Conservation (phyloP, 805 yeast species). For the Spencermartinsiella europaea region DNA sequence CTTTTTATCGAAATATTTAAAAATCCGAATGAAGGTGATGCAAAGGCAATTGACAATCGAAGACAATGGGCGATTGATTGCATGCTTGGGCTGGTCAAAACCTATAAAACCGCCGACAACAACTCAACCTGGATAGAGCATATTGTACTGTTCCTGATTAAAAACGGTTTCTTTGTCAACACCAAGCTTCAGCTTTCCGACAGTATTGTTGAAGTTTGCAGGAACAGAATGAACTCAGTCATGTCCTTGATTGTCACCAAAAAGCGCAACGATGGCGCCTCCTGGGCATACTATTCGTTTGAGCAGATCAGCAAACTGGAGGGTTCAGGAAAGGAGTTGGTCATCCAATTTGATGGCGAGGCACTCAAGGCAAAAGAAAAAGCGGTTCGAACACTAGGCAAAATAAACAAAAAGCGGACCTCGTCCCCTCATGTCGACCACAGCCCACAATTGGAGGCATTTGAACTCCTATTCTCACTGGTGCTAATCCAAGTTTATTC, state of each 20-base stretch:
- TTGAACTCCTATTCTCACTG: slow-evolving; percentile 74
- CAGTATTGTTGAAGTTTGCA: slow-evolving; percentile 25
- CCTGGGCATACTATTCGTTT: slow-evolving; percentile 52
- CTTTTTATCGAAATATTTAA: slow-evolving; percentile 17
- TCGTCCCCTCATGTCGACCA: slow-evolving; percentile 34
- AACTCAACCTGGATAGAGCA: slow-evolving; percentile 31
- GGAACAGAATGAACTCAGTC: slow-evolving; percentile 55
- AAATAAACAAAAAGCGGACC: slow-evolving; percentile 36
- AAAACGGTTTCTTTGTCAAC: slow-evolving; percentile 38
- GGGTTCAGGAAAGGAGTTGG: slow-evolving; percentile 23
- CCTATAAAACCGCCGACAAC: slow-evolving; percentile 17
- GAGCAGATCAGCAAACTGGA: slow-evolving; percentile 19
- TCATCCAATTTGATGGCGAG: slow-evolving; percentile 47
- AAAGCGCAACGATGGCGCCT: slow-evolving; percentile 39
- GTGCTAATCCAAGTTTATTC: slow-evolving; percentile 69
- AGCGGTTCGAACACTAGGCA: slow-evolving; percentile 45
- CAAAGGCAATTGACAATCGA: slow-evolving; percentile 28
- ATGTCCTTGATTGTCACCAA: slow-evolving; percentile 51
- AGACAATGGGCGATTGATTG: slow-evolving; percentile 59
- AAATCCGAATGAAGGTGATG: slow-evolving; percentile 18
- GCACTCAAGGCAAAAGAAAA: slow-evolving; percentile 44
- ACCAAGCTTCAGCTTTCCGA: slow-evolving; percentile 19
- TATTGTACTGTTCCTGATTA: slow-evolving; percentile 37
- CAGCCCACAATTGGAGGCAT: slow-evolving; percentile 48
- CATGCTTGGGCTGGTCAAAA: slow-evolving; percentile 41